phyloP scores from a whole-genome alignment of 345 rosid genomes.

The Arabidopsis arenosa region DNA sequence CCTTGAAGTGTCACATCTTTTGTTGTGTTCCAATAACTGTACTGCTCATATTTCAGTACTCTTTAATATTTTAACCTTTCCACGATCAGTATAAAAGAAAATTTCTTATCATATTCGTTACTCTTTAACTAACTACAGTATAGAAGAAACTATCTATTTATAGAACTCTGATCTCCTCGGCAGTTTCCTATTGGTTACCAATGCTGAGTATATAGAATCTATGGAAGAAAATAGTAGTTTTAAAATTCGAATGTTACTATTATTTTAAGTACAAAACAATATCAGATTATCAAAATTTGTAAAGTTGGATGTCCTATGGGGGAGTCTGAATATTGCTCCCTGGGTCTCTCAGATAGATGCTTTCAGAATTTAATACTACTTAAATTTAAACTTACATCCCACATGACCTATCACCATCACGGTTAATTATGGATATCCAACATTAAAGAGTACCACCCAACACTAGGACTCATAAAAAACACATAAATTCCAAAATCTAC shows the following conservation, averaged over 20 bases:
- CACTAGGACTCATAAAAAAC: constrained; percentile 29
- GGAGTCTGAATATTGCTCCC: constrained; percentile 30
- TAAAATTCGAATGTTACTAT: neutral
- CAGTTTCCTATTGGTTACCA: constrained; percentile 33
- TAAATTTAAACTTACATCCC: constrained; percentile 23
- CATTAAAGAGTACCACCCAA: constrained; percentile 34
- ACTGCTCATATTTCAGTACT: constrained; percentile 37
- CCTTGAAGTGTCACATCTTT: constrained; percentile 46
- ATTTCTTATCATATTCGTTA: neutral
- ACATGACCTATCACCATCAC: constrained; percentile 38
- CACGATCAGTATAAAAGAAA: neutral
- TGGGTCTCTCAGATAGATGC: constrained; percentile 20
- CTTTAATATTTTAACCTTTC: constrained; percentile 14
- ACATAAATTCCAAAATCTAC: neutral
- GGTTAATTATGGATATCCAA: constrained; percentile 22
- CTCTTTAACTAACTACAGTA: constrained; percentile 36
- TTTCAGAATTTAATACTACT: constrained; percentile 15
- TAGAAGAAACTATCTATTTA: constrained; percentile 4
- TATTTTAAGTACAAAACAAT: neutral
- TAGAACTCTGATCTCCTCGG: constrained; percentile 33
- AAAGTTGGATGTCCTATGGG: constrained; percentile 30
- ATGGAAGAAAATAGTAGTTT: neutral
- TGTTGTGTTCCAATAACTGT: constrained; percentile 40
- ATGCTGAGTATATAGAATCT: constrained; percentile 19
- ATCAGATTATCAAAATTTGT: constrained; percentile 17